Evolutionary conservation across 2,329 filamentous ascomycete species (phyloP).

Genomic region (Xylaria sp.): DNA sequence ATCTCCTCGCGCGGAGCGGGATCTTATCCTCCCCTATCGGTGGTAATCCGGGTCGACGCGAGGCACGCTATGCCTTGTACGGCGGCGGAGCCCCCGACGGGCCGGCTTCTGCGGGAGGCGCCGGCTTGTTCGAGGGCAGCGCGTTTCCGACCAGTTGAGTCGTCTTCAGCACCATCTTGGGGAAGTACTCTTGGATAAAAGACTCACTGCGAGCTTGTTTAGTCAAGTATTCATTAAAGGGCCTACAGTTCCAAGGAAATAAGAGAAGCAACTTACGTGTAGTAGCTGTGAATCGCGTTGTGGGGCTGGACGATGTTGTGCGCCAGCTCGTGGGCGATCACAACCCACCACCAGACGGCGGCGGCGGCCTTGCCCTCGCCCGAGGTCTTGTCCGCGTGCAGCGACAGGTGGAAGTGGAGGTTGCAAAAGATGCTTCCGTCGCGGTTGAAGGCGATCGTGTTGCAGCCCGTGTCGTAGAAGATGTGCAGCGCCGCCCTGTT

Average conservation of each 20-base stretch:
- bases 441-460: constrained; percentile 90
- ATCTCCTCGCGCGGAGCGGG: no score
- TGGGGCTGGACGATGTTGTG: constrained; percentile 87
- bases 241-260: background rate
- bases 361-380: constrained; percentile 65
- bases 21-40: no score
- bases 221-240: constrained; percentile 17
- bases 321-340: constrained; percentile 92
- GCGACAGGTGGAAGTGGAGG: constrained; percentile 78
- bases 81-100: constrained; percentile 10
- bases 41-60: no score
- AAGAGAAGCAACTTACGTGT: constrained; percentile 59
- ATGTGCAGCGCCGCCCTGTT: constrained; percentile 73
- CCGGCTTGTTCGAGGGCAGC: background rate
- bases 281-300: constrained; percentile 78
- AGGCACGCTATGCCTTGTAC: no score
- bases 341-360: constrained; percentile 88
- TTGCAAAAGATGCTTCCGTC: constrained; percentile 93
- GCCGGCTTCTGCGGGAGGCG: background rate
- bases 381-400: constrained; percentile 63
- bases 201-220: constrained; percentile 59
- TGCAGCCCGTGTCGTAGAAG: constrained; percentile 78
- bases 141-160: constrained; percentile 20
- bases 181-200: constrained; percentile 77
- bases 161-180: constrained; percentile 65